These are phyloP conservation scores for Orobanche coerulescens DNA, from an alignment of 257 asterid species.

Conservation along the genomic window DNA sequence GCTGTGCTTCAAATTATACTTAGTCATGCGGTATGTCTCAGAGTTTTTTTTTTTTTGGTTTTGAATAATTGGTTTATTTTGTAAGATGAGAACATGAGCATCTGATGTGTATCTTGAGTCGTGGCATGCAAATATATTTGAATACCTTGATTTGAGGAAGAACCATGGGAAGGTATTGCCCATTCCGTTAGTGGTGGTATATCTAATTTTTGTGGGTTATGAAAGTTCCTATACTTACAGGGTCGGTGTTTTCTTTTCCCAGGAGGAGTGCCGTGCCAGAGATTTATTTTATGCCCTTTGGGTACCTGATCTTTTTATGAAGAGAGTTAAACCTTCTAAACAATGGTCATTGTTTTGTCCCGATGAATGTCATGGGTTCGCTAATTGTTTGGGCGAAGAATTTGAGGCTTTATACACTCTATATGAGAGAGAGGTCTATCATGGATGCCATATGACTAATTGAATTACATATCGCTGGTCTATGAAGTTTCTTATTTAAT, in stretches of 20 bases:
- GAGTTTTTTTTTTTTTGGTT: neutral
- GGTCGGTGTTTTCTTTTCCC: neutral
- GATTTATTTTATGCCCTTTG: slow-evolving; percentile 92
- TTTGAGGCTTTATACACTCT: slow-evolving; percentile 68
- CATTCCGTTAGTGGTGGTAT: neutral
- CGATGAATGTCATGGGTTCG: slow-evolving; percentile 88
- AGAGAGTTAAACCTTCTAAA: slow-evolving; percentile 62
- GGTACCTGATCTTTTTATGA: slow-evolving; percentile 93
- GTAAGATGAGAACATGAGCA: slow-evolving; percentile 49
- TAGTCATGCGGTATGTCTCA: too few relatives aligned
- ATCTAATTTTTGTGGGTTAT: too few relatives aligned
- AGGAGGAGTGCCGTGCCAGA: slow-evolving; percentile 94
- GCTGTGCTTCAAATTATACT: slow-evolving; percentile 1
- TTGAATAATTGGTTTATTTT: slow-evolving; percentile 15
- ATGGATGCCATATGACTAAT: too few relatives aligned
- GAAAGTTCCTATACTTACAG: too few relatives aligned
- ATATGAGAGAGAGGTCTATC: slow-evolving; percentile 86
- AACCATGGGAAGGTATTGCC: slow-evolving; percentile 97
- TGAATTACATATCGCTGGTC: too few relatives aligned
- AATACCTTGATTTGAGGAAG: slow-evolving; percentile 82
- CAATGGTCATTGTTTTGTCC: slow-evolving; percentile 95
- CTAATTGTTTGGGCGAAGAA: slow-evolving; percentile 97
- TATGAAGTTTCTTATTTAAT: too few relatives aligned
- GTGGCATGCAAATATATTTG: slow-evolving; percentile 90
- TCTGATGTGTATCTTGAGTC: slow-evolving; percentile 98